Conservation (phyloP, 2,329 filamentous ascomycete species). For the Raffaelea arxii region DNA sequence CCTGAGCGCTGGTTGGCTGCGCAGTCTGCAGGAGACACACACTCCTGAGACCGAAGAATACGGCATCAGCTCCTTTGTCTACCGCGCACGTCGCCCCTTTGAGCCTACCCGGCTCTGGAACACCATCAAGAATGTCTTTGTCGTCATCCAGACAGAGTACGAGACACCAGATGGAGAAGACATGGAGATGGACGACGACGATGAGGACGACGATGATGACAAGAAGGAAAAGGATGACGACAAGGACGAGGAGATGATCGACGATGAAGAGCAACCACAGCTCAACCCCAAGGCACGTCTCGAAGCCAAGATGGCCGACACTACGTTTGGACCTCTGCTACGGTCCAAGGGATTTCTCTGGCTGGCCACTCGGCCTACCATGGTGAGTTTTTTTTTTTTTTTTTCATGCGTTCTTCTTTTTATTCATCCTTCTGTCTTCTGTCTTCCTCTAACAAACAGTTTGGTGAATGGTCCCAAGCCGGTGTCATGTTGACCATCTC, state of each 20-base stretch:
- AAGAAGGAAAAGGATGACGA: constrained; percentile 21
- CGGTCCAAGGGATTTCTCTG: constrained; percentile 55
- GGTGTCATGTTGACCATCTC: constrained; percentile 54
- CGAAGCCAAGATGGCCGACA: constrained; percentile 43
- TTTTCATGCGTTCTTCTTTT: not conserved
- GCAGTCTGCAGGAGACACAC: constrained; percentile 55
- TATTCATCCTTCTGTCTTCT: not conserved
- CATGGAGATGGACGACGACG: constrained; percentile 1
- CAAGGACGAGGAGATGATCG: constrained; percentile 16
- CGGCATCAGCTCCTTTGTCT: constrained; percentile 62
- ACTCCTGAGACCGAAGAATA: constrained; percentile 67
- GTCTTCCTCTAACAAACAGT: not conserved
- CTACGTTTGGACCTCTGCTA: constrained; percentile 44
- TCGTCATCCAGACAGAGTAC: not conserved
- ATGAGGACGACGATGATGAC: constrained; percentile 19
- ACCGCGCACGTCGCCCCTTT: constrained; percentile 47
- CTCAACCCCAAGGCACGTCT: constrained; percentile 18
- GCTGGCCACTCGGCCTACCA: constrained; percentile 44
- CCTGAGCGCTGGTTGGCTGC: constrained; percentile 58
- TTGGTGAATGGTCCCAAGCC: constrained; percentile 53
- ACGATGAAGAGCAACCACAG: constrained; percentile 13
- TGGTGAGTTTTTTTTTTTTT: not conserved
- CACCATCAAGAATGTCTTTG: not conserved
- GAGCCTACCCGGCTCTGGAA: constrained; percentile 33
- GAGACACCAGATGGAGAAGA: constrained; percentile 29